These are phyloP conservation scores for Petunia hybrid DNA, from an alignment of 305 asterid species.

Conservation along the genomic window DNA sequence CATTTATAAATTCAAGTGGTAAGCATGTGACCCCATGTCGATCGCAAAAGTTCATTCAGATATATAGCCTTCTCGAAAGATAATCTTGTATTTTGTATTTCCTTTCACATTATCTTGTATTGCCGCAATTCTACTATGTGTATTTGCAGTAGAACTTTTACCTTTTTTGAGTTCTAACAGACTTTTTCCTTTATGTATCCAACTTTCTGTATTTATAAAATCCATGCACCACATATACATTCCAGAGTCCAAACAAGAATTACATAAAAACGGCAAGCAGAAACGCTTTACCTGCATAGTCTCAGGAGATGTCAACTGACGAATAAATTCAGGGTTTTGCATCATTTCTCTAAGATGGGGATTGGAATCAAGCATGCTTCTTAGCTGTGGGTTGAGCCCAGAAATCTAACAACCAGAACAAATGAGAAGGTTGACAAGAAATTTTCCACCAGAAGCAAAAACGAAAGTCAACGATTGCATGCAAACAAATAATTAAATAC, in stretches of 20 bases:
- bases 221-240: neutral
- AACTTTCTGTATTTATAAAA: neutral
- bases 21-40: neutral
- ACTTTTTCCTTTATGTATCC: neutral
- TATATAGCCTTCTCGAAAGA: neutral
- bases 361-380: constrained; percentile 55
- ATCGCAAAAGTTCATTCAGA: neutral
- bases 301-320: constrained; percentile 56
- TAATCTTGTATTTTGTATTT: neutral
- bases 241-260: neutral
- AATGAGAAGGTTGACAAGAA: constrained; percentile 19
- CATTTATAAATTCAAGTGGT: neutral
- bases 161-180: neutral
- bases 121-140: neutral
- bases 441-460: constrained; percentile 5
- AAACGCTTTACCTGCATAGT: constrained; percentile 53
- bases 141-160: neutral
- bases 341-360: constrained; percentile 61
- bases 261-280: neutral
- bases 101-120: neutral
- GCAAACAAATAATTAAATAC: constrained; percentile 32
- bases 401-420: constrained; percentile 40
- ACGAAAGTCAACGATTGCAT: neutral
- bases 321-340: constrained; percentile 62
- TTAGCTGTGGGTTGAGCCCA: constrained; percentile 53